Conservation (phyloP, 2,329 filamentous ascomycete species). For the Cercospora canescens region DNA sequence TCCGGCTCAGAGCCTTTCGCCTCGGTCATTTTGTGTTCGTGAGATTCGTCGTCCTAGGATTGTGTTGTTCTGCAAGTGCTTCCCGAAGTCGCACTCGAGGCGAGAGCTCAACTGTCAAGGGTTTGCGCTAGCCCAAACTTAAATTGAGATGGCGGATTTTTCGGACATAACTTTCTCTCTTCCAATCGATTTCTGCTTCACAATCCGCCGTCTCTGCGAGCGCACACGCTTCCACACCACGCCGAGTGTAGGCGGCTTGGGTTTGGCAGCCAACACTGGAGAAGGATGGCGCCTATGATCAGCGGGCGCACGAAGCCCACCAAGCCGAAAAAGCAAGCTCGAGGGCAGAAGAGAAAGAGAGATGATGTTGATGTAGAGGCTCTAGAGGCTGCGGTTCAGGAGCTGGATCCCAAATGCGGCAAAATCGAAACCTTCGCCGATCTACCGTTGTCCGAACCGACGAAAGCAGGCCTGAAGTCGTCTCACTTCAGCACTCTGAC, state of each 20-base stretch:
- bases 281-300: conserved; percentile 31
- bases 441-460: conserved; percentile 81
- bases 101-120: background rate
- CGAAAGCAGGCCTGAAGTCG: conserved; percentile 73
- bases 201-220: background rate
- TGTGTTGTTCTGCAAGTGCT: background rate
- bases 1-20: conserved; percentile 25
- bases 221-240: background rate
- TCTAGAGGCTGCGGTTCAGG: conserved; percentile 42
- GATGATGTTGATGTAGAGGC: conserved; percentile 27
- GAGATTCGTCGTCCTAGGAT: background rate
- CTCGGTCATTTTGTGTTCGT: background rate
- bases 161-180: conserved; percentile 12
- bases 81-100: background rate
- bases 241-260: background rate
- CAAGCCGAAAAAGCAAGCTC: conserved; percentile 58
- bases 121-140: conserved; percentile 13
- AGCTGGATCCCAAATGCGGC: conserved; percentile 57
- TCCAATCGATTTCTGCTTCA: background rate
- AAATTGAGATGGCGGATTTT: conserved; percentile 9
- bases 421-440: conserved; percentile 72
- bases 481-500: conserved; percentile 90
- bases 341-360: conserved; percentile 27
- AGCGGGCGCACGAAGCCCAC: conserved; percentile 49
- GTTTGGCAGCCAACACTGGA: background rate